Percentiles rank a stretch among this genome's conserved stretches.
Evolutionary conservation across 169 alveolate genomes (phyloP).

Genomic region (Cryptosporidium bovis): DNA sequence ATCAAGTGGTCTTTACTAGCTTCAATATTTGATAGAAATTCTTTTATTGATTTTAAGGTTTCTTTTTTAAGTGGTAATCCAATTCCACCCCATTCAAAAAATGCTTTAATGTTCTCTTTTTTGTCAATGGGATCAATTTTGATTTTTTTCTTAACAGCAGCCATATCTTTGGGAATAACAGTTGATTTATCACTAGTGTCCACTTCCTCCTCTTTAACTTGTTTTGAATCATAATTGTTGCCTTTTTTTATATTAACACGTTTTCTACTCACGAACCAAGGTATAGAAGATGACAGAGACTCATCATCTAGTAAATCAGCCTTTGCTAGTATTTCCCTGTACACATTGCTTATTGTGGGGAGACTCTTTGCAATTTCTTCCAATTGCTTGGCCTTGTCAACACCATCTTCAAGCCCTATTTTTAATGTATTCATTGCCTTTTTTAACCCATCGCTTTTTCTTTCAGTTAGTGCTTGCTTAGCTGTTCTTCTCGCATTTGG

Average conservation of each 20-base stretch:
- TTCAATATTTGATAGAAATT: conserved; percentile 36
- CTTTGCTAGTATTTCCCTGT: conserved; percentile 73
- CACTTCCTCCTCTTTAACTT: not conserved
- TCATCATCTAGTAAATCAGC: conserved; percentile 70
- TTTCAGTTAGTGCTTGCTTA: conserved; percentile 85
- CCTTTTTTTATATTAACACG: not conserved
- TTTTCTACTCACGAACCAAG: conserved; percentile 57
- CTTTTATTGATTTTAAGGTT: conserved; percentile 24
- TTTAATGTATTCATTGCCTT: conserved; percentile 83
- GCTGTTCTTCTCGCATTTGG: conserved; percentile 90
- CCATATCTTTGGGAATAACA: not conserved
- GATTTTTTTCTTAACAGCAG: not conserved
- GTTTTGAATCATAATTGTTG: not conserved
- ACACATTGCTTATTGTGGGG: conserved; percentile 56
- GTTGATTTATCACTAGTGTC: not conserved
- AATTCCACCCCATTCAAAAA: conserved; percentile 62
- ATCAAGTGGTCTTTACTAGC: conserved; percentile 9
- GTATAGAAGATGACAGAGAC: conserved; percentile 24
- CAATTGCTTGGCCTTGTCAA: conserved; percentile 49
- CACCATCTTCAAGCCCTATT: conserved; percentile 74
- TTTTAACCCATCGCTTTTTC: conserved; percentile 78
- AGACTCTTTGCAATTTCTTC: conserved; percentile 56
- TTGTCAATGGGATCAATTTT: not conserved
- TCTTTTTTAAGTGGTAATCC: conserved; percentile 27
- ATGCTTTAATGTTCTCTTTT: not conserved